Evolutionary conservation across 345 rosid species (phyloP), one percentile per base, ranked within the genome.

Genomic region (Syzygium oleosum): DNA sequence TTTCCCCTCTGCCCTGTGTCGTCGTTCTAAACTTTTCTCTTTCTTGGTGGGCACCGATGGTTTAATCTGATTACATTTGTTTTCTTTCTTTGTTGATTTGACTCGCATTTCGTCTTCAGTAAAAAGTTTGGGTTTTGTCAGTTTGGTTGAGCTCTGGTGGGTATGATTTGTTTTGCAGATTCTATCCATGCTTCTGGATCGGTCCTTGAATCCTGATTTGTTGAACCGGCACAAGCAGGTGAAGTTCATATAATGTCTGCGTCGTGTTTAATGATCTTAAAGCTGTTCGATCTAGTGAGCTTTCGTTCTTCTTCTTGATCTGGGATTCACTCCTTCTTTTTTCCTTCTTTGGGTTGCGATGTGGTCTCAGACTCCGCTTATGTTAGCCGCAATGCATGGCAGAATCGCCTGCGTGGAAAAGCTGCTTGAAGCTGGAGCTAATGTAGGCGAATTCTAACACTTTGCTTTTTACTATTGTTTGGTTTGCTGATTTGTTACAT

Each of bases 361-460:
- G 31, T 73, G 83, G 79, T 61, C 84, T 86, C 86, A 98, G 99
- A 95, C 99, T 88, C 99, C 99, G 21, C 95, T 98, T 79, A 98
- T 97, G 99, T 88, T 98, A 84, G 99, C 99, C 86, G 99, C 99
- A 87, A 98, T 98, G 99, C 94, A 95, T 87, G 99, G 99, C 46
- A 98, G 93, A 91, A 95, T 95, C 89, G 87, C 89, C 51, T 98
- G 99, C 86, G 91, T 98, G 91, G 90, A 93, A 92, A 97, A 93
- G 93, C 97, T 98, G 85, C 90, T 97, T 79, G 96, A 94, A 92
- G 98, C 98, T 34, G 99, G 99, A 85, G 99, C 99, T 90, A 97
- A 98, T 94, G 99, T 98, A 93, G 85, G 96, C 63, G 65, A 55
- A 89, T 78, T 38, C 86, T 54, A 68, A 34, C 80, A 13, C 23